Conservation (phyloP, 2,329 filamentous ascomycete genomes). For the Chaetomium sp. region DNA sequence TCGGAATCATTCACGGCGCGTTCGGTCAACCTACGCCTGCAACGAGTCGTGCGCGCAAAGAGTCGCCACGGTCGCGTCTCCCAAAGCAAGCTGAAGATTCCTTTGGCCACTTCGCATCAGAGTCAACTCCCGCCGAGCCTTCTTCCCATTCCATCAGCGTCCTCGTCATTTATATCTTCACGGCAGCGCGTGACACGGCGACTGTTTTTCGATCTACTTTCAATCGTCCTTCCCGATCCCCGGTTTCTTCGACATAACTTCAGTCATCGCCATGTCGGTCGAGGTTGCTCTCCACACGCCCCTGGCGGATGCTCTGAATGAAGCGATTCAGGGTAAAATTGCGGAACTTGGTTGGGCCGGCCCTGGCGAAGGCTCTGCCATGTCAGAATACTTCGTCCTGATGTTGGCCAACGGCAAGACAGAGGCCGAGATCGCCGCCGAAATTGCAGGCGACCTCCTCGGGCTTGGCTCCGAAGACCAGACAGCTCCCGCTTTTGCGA, state of each 20-base stretch:
- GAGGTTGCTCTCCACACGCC: conserved; percentile 73
- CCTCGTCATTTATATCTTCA: background rate
- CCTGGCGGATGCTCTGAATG: conserved; percentile 75
- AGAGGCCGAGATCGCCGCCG: conserved; percentile 78
- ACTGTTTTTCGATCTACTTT: background rate
- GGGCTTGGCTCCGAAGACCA: conserved; percentile 76
- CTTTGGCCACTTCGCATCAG: conserved; percentile 5
- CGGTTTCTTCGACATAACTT: background rate
- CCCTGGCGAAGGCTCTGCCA: conserved; percentile 71
- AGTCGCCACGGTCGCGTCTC: conserved; percentile 9
- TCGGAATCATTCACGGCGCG: background rate
- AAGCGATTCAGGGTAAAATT: conserved; percentile 81
- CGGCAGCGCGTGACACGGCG: background rate
- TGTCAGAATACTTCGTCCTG: conserved; percentile 93
- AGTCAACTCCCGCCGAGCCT: background rate
- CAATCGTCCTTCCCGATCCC: background rate
- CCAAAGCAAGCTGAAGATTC: background rate
- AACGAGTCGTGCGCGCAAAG: background rate
- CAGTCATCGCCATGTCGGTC: conserved; percentile 56
- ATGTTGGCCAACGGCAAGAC: conserved; percentile 97
- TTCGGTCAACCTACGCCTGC: background rate
- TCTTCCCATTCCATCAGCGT: background rate
- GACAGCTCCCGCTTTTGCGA: conserved; percentile 73
- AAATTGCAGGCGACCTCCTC: conserved; percentile 83
- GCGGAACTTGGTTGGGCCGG: conserved; percentile 89